These are phyloP conservation scores for Gremmenia infestans DNA, from an alignment of 2,329 filamentous ascomycete species.

Conservation along the genomic window DNA sequence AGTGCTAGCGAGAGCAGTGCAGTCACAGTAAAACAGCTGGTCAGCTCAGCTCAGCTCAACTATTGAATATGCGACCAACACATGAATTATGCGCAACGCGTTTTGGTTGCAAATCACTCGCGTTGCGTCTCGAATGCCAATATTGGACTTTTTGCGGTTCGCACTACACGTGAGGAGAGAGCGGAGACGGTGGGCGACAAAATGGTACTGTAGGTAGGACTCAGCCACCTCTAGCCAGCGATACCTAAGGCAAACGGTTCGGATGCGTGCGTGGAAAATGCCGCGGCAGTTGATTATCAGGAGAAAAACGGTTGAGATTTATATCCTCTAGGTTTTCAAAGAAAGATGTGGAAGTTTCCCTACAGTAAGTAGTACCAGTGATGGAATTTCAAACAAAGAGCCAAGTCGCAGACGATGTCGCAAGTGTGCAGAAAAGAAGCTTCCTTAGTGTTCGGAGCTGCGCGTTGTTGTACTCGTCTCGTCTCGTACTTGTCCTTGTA, in stretches of 20 bases:
- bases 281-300: not conserved
- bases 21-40: not conserved
- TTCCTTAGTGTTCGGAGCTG: not conserved
- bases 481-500: not conserved
- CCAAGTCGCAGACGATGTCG: not conserved
- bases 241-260: not conserved
- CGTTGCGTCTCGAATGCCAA: conserved; percentile 14
- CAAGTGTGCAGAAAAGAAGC: not conserved
- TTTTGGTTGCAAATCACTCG: conserved; percentile 14
- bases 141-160: conserved; percentile 4
- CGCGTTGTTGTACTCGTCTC: not conserved
- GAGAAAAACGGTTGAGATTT: not conserved
- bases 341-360: not conserved
- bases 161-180: conserved; percentile 8
- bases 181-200: not conserved
- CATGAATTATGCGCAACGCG: conserved; percentile 9
- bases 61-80: conserved; percentile 9
- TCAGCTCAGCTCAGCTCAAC: no score
- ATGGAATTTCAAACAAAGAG: no score
- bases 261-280: no score
- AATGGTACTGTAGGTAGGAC: not conserved
- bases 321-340: not conserved
- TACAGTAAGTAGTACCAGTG: no score
- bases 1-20: conserved; percentile 8
- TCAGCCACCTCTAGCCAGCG: conserved; percentile 1